Evolutionary conservation across 2,329 filamentous ascomycete species (phyloP), one percentile per base, ranked within the genome.

Genomic region (Penicillium occitanis): DNA sequence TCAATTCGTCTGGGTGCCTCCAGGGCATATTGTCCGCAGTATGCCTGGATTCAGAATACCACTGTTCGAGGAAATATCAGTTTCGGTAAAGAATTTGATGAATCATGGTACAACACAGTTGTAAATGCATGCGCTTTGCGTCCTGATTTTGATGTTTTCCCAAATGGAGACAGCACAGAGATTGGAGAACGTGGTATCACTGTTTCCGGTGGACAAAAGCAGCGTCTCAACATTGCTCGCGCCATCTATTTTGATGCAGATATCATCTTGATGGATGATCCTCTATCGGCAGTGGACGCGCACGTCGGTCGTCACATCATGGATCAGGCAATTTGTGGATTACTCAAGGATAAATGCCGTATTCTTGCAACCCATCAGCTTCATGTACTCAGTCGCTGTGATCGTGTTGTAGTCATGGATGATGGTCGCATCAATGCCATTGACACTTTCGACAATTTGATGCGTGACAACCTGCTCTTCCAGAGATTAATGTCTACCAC

Each of bases 171-270:
- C 72, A 79, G 86, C 71, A 99, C 94, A 0, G 94, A 98, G 76
- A 97, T 98, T 73, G 95, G 94, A 30, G 95, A 98, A 77, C 89
- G 93, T 68, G 94, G 95, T 63, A 97, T 98, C 73, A 98, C 93
- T 0, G 91, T 98, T 1, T 97, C 93, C 19, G 94, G 95, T 65
- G 94, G 94, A 1, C 94, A 98, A 78, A 97, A 97, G 78, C 94
- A 97, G 77, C 88, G 95, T 11, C 83, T 97, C 70, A 98, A 97
- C 75, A 97, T 98, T 73, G 95, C 95, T 19, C 87, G 95, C 63
- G 87, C 87, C 1, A 88, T 89, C 63, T 89, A 89, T 72, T 89
- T 88, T 73, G 79, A 88, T 68, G 84, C 86, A 0, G 86, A 88
- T 68, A 83, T 89, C 59, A 78, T 89, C 1, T 79, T 89, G 13